Evolutionary conservation across 495 filamentous ascomycete genomes (phyloP).

Genomic region (Baudoinia panamericana): DNA sequence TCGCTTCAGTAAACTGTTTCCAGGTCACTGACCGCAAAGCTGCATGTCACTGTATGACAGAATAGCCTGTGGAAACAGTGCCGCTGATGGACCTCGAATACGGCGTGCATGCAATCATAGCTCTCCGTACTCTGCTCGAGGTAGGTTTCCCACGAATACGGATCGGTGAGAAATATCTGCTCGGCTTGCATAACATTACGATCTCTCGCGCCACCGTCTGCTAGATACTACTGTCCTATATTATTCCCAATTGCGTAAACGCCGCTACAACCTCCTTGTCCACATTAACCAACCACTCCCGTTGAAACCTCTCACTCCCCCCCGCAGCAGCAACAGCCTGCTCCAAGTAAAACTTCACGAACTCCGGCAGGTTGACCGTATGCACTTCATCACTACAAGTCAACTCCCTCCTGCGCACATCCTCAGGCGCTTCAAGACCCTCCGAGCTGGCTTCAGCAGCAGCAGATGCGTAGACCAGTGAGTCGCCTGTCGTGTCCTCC

Average conservation of each 20-base stretch:
- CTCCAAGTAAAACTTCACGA: slow-evolving; percentile 54
- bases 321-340: slow-evolving; percentile 53
- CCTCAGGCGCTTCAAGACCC: slow-evolving; percentile 48
- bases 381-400: slow-evolving; percentile 55
- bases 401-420: slow-evolving; percentile 43
- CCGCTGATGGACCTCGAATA: too few relatives aligned
- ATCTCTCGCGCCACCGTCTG: too few relatives aligned
- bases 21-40: too few relatives aligned
- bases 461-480: slow-evolving; percentile 20
- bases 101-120: too few relatives aligned
- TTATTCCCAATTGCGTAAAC: slow-evolving; percentile 37
- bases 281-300: slow-evolving; percentile 74
- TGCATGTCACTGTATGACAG: too few relatives aligned
- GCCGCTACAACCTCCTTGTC: slow-evolving; percentile 63
- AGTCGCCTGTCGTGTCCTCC: slow-evolving; percentile 26
- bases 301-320: slow-evolving; percentile 58
- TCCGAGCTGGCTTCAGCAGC: neutral
- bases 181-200: too few relatives aligned
- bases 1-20: too few relatives aligned
- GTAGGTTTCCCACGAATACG: too few relatives aligned
- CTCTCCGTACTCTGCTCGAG: too few relatives aligned
- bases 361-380: slow-evolving; percentile 52
- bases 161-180: too few relatives aligned
- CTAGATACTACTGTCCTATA: too few relatives aligned
- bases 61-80: too few relatives aligned